Evolutionary conservation across 75 land plant species (phyloP), one percentile per base, ranked within the genome.

Genomic region (Cryptomeria japonica): DNA sequence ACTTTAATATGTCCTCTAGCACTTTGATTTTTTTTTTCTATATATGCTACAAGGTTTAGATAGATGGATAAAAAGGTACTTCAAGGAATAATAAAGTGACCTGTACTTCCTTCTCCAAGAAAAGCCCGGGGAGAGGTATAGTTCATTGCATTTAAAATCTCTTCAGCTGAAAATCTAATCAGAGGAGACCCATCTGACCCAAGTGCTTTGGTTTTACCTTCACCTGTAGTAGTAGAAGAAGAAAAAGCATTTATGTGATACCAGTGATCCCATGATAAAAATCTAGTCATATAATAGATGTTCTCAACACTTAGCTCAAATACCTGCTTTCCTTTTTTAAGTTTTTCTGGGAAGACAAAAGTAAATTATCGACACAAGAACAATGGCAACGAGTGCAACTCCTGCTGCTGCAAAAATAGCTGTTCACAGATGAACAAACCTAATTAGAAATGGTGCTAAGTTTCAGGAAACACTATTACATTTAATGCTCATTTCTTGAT

Each of bases 131-230:
- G 77, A 75, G 77, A 75, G 77, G 77, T 75, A 34, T 75, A 75
- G 34, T 75, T 75, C 77, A 75, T 75, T 75, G 77, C 77, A 75
- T 34, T 75, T 75, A 14, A 75, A 75, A 75, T 75, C 77, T 75
- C 77, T 75, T 34, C 16, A 13, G 34, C 34, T 12, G 77, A 75
- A 75, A 75, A 75, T 75, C 3, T 34, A 32, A 75, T 13, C 77
- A 75, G 34, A 75, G 36, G 15, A 75, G 77, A 75, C 34, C 77
- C 77, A 12, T 75, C 36, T 10, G 32, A 12, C 34, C 2, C 8
- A 75, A 32, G 37, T 75, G 16, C n/a, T 75, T 32, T 49, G 11
- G 51, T 49, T 11, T 10, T 75, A 75, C 16, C 34, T 75, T 32
- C 3, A 32, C 37, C 77, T 75, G 72, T 28, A 28, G 31, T 25